These are phyloP conservation scores for Teratosphaeria gauchensis DNA, from an alignment of 2,329 filamentous ascomycete species.

Conservation along the genomic window DNA sequence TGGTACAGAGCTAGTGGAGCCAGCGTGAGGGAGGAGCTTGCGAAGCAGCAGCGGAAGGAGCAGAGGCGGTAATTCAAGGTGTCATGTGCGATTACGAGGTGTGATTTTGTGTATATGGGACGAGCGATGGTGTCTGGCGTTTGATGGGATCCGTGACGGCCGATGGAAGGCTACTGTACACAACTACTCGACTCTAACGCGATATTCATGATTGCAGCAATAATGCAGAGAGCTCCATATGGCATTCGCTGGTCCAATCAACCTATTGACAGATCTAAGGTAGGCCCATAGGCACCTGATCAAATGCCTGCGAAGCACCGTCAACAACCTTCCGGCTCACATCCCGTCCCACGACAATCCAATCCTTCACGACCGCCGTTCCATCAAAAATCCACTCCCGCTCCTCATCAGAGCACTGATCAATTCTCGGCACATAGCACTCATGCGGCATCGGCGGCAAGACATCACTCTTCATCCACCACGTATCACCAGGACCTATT, in stretches of 20 bases:
- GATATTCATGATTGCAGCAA: not conserved
- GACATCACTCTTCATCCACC: constrained; percentile 24
- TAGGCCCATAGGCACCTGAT: not conserved
- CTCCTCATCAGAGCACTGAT: constrained; percentile 20
- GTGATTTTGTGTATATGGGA: not conserved
- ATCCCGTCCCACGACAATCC: constrained; percentile 19
- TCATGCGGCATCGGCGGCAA: constrained; percentile 16
- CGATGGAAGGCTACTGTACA: not conserved
- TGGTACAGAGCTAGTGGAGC: constrained; percentile 86
- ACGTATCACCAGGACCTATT: constrained; percentile 17
- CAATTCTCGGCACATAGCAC: constrained; percentile 17
- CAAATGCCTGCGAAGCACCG: not conserved
- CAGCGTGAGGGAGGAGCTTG: constrained; percentile 42
- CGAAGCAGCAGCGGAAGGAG: not conserved
- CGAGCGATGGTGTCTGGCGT: not conserved
- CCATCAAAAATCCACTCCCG: constrained; percentile 19
- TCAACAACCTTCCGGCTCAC: not conserved
- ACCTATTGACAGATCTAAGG: too few relatives aligned
- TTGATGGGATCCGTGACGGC: not conserved
- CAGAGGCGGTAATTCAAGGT: not conserved
- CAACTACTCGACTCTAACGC: not conserved
- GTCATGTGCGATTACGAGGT: not conserved
- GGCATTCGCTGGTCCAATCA: too few relatives aligned
- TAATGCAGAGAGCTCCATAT: not conserved
- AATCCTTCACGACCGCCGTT: constrained; percentile 22